Evolutionary conservation across 257 asterid genomes (phyloP), one percentile per base, ranked within the genome.

Genomic region (Avicennia marina): DNA sequence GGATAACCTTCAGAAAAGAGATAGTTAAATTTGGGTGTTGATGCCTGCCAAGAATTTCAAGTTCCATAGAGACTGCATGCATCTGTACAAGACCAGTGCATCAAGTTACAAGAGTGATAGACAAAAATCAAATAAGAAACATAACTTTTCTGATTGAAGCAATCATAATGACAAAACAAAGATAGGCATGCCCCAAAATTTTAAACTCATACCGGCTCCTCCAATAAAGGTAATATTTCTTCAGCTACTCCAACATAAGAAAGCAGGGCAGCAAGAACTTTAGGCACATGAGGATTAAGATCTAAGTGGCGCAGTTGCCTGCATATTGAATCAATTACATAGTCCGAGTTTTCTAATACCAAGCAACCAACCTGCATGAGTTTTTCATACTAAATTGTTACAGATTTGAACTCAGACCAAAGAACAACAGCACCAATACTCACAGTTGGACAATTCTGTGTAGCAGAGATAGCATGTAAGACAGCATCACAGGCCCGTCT

Each of bases 11-110:
- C 78, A 89, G 72, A 75, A 93, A 93, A 63, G 97, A 80, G 66
- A 84, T 75, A 41, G 98, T 93, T 66, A 93, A 78, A 49, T 78
- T 80, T 25, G 97, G 97, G 76, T 84, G 95, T 60, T 72, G 95
- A 75, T 76, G 89, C 76, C 98, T 80, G 77, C 95, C 94, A 62
- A 93, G 90, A 77, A 93, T 82, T 71, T 93, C 98, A 64, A 93
- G 98, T 81, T 93, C 95, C 76, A 61, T 32, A 62, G 97, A 86
- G 68, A 88, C 94, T 9, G 94, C 81, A 52, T 73, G 86, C 98
- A 93, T 86, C 97, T 91, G 85, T 32, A 75, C 51, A 69, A 56
- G 55, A 48, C 58, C 16, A 58, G 17, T 7, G 24, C 56, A 68
- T 56, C 62, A 70, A 54, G 66, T 59, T 60, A 57, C 43, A 46